phyloP scores from a whole-genome alignment of 2,329 filamentous ascomycete species.

The Phaeosphaeria sp. region DNA sequence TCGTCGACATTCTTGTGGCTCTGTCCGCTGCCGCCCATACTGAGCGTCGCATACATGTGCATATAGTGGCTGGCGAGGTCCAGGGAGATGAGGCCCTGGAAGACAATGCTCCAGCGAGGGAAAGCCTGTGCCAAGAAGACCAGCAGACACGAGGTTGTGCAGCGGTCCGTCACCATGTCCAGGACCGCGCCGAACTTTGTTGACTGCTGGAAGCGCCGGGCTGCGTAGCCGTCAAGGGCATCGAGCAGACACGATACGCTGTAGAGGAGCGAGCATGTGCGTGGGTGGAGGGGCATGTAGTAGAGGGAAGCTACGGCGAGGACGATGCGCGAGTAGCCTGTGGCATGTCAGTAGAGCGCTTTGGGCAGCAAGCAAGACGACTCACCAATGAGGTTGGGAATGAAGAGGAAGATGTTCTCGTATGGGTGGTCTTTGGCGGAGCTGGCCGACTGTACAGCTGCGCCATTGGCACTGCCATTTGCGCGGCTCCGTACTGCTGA shows the following conservation, averaged over 20 bases:
- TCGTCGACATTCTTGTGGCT: constrained; percentile 96
- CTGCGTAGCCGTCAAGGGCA: constrained; percentile 93
- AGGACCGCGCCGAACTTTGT: constrained; percentile 95
- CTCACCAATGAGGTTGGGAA: constrained; percentile 60
- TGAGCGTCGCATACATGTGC: constrained; percentile 96
- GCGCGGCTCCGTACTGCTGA: constrained; percentile 32
- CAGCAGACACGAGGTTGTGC: constrained; percentile 92
- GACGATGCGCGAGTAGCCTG: constrained; percentile 59
- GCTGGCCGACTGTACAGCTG: constrained; percentile 22
- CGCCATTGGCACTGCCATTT: constrained; percentile 40
- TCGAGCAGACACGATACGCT: constrained; percentile 94
- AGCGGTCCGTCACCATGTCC: constrained; percentile 99
- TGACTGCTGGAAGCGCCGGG: constrained; percentile 83
- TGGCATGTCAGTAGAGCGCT: constrained; percentile 12
- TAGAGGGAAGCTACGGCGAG: constrained; percentile 88
- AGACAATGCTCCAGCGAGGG: constrained; percentile 90
- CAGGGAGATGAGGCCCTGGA: constrained; percentile 90
- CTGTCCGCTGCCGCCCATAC: constrained; percentile 78
- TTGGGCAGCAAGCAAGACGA: background rate
- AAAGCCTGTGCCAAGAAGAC: constrained; percentile 96
- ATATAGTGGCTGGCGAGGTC: constrained; percentile 98
- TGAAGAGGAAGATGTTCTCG: constrained; percentile 63
- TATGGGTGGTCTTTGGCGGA: constrained; percentile 38
- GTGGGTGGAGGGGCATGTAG: constrained; percentile 99
- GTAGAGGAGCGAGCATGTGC: constrained; percentile 90